Evolutionary conservation across 73 alveolate species (phyloP), one percentile per base, ranked within the genome.

Genomic region (Paraurostyla sp.): DNA sequence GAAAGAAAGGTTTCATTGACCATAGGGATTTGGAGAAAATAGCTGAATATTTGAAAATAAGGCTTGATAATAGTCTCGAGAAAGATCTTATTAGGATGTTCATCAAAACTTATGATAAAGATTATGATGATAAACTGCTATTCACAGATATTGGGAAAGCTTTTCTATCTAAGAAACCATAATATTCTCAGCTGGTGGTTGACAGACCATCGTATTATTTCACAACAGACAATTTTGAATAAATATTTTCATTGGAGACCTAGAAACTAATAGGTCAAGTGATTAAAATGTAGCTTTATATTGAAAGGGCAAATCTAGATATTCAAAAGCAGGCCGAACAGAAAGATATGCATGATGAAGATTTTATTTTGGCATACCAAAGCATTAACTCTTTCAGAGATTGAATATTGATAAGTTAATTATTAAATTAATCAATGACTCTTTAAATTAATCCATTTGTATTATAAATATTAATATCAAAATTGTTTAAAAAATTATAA

Each of bases 71-170:
- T 45, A 38, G 52, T 71, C 23, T 52, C 15, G 59, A 78, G 58
- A 38, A 7, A 35, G 63, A 50, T 78, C 32, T 73, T 20, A 54
- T 78, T 29, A 50, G 52, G 50, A 20, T 11, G 52, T 78, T 78
- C 48, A 40, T 78, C 16, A 49, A 36, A 23, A 13, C 62, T 2
- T 54, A 32, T 54, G 89, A 78, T 78, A 54, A 54, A 38, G 89
- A 78, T 52, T 50, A 32, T 35, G 89, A 78, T 54, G 78, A 54
- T 9, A 50, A 35, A 50, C 78, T 78, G 4, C 29, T 51, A 11
- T 78, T 78, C 50, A 78, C 89, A 3, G 89, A 78, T 78, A 52
- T 78, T 25, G 78, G 76, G 9, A 49, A 35, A 36, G 78, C 78
- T 23, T 78, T 78, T 41, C 60, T 78, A 7, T 54, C 89, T 4